Evolutionary conservation across 768 basidiomycete genomes (phyloP), one percentile per base, ranked within the genome.

Genomic region (Lentinula edodes): DNA sequence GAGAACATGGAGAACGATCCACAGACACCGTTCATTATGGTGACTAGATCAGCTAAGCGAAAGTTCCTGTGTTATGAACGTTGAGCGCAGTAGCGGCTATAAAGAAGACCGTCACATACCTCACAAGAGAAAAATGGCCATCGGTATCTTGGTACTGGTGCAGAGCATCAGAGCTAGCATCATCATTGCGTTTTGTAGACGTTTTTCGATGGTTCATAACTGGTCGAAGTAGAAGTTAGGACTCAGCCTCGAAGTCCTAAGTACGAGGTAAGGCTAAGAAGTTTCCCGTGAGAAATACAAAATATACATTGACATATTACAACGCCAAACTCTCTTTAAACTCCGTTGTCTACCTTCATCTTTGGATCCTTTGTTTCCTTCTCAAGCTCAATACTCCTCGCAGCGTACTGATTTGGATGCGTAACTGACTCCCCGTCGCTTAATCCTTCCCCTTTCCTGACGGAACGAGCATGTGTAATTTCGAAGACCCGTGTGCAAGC

Each of bases 11-110:
- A 98, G 67, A 96, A 89, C 16, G 91, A 91, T 61, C 97, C 97
- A 76, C 97, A 99, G 73, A 98, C 90, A 50, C 97, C 97, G 72
- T 99, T 99, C 89, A 95, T 95, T 65, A 99, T 94, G 39, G 97
- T 99, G 68, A 99, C 94, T 56, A 97, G 83, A 78, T 99, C 97
- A 66, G 97, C 97, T 32, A 98, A 84, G 58, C 95, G 92, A 72
- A 99, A 99, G 74, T 98, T 98, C 67, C 97, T 97, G 68, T 18
- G 61, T n/a, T 59, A 39, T 28, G 59, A 60, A 34, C 63, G 62
- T 60, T 62, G 66, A 61, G 65, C 66, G 66, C 18, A 48, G 64
- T 61, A 52, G 50, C n/a, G 46, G 50, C 39, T 64, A 34, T 28
- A 63, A 60, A 57, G 43, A 45, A 50, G 43, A 42, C 58, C 62